Evolutionary conservation across 1,139 yeast genomes (phyloP), one percentile per base, ranked within the genome.

Genomic region (Diutina siamensis): DNA sequence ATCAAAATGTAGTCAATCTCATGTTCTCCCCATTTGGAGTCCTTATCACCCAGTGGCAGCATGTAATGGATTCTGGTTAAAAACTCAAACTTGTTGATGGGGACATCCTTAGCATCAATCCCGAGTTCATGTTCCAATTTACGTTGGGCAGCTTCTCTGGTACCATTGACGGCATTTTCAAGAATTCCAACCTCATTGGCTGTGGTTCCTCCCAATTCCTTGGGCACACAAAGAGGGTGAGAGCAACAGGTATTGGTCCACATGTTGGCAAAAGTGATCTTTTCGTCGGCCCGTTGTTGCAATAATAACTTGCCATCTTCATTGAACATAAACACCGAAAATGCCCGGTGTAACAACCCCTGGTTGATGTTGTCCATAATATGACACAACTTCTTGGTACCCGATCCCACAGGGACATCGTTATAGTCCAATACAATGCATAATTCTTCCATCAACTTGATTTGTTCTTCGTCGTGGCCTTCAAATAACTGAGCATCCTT

Each of bases 221-320:
- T 68, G 35, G 82, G 76, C 25, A 87, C 78, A 50, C 95, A 87
- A 48, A 92, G 71, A 4, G 99, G 99, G 63, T 92, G 99, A 0
- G 97, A 89, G 62, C 99, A 92, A 64, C 98, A 94, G 2, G 99
- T 94, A 62, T 92, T 92, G 40, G 99, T 92, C 99, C 99, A 92
- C 83, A 87, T 79, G 49, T 78, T 78, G 1, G 98, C 95, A 64
- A 92, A 92, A 1, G 99, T 92, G 66, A 92, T 92, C 64, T 92
- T 92, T 61, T 92, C 97, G 49, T 81, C 81, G 0, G 99, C 97
- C 56, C 99, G 79, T 65, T 87, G 95, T 65, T 92, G 98, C 55
- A 92, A 72, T 53, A 92, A 72, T 52, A 94, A 73, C 64, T 83
- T 75, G 49, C 80, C 80, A 45, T 85, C 77, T 42, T 75, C 78